Evolutionary conservation across 2,329 filamentous ascomycete genomes (phyloP).

Genomic region (Sporothrix variecibatus): DNA sequence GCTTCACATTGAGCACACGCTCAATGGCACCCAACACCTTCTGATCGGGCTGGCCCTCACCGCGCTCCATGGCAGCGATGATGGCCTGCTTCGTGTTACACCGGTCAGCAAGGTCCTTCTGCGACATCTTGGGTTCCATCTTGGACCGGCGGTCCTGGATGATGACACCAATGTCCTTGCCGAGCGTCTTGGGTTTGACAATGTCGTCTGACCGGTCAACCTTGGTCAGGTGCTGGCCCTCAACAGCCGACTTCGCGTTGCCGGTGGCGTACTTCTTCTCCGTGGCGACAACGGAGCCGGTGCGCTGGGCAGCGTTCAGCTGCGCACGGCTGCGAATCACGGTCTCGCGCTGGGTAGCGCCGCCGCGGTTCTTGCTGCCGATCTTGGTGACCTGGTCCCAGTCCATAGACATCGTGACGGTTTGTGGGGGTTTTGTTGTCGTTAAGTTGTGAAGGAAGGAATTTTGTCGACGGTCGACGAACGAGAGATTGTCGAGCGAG

Average conservation of each 20-base stretch:
- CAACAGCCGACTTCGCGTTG: slow-evolving; percentile 67
- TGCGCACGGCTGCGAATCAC: slow-evolving; percentile 81
- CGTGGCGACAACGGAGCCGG: slow-evolving; percentile 73
- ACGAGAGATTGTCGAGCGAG: neutral
- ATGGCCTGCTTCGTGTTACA: slow-evolving; percentile 83
- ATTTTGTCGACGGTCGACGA: neutral
- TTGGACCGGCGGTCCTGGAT: slow-evolving; percentile 79
- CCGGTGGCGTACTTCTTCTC: slow-evolving; percentile 87
- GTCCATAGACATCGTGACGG: slow-evolving; percentile 68
- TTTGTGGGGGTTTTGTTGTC: slow-evolving; percentile 7
- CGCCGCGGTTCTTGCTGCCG: slow-evolving; percentile 77
- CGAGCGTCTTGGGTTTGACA: slow-evolving; percentile 92
- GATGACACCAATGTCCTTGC: slow-evolving; percentile 75
- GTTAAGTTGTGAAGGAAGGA: neutral
- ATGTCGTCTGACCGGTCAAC: slow-evolving; percentile 97
- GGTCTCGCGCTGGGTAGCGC: slow-evolving; percentile 71
- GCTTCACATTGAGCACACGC: slow-evolving; percentile 81
- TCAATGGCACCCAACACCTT: slow-evolving; percentile 79
- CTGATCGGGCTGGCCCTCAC: slow-evolving; percentile 76
- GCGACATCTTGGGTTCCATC: slow-evolving; percentile 92
- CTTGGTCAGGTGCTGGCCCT: slow-evolving; percentile 96
- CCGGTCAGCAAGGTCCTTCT: slow-evolving; percentile 82
- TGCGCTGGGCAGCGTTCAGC: slow-evolving; percentile 86
- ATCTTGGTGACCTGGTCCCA: slow-evolving; percentile 94
- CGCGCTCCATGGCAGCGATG: slow-evolving; percentile 84